Evolutionary conservation across 441 rosid species (phyloP), one percentile per base, ranked within the genome.

Genomic region (Theobroma grandiflorum): DNA sequence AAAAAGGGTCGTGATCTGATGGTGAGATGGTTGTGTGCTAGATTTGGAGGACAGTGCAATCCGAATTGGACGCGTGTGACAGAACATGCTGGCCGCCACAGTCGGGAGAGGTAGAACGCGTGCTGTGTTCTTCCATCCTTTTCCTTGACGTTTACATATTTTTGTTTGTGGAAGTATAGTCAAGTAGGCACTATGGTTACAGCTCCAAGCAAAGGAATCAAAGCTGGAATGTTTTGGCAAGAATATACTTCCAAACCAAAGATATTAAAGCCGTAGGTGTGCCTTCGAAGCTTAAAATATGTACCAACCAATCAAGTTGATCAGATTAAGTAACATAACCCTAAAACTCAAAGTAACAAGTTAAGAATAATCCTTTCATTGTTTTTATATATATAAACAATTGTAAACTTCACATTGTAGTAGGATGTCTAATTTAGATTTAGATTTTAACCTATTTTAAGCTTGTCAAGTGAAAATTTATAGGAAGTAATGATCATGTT

Each of bases 161-260:
- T 42, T 42, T 8, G 45, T 42, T 42, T 42, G 3, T 42, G 45
- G 6, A 42, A 42, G 45, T 42, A 42, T 5, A 4, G 16, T 2
- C 15, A 12, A 26, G 65, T 3, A 59, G 16, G 38, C 38, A 2
- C 15, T 9, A 59, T 22, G 14, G 2, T 31, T 14, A 37, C 63
- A 72, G 63, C 75, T 58, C 4, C 16, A 45, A 59, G 58, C 57
- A 9, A 26, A 8, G 42, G 55, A 47, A 75, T 26, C 57, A 15
- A 61, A 61, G 78, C 43, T 61, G 70, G 78, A 75, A 62, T 31
- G 43, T 31, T 75, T 62, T 45, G 78, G 45, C 57, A 62, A 75
- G 43, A 45, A 62, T 45, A 45, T 52, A 50, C 61, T 26, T 26
- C 35, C 35, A 42, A 67, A 43, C 31, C 33, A 9, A 20, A 9